phyloP scores from a whole-genome alignment of 805 yeast species.

The Myxozyma udenii region DNA sequence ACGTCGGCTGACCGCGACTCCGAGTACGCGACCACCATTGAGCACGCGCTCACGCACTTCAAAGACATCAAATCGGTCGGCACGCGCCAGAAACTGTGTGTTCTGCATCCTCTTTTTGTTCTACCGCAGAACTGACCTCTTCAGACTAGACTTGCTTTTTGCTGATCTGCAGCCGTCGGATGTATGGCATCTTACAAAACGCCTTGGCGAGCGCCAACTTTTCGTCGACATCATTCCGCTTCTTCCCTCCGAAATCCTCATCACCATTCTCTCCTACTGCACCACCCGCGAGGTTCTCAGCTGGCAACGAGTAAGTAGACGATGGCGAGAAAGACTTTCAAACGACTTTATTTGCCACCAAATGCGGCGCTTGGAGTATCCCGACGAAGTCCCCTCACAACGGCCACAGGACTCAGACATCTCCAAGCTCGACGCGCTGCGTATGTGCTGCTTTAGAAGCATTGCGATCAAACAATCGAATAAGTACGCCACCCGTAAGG shows the following conservation, averaged over 20 bases:
- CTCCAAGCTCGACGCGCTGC: constrained; percentile 20
- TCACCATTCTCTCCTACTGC: constrained; percentile 20
- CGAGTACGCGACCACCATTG: too few species aligned
- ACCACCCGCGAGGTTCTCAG: constrained; percentile 22
- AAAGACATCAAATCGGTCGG: constrained; percentile 8
- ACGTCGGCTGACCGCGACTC: too few species aligned
- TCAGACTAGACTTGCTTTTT: constrained; percentile 15
- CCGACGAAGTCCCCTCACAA: constrained; percentile 23
- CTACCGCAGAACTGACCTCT: neutral
- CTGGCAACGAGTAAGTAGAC: constrained; percentile 27
- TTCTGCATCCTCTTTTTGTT: neutral
- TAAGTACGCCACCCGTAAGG: constrained; percentile 20
- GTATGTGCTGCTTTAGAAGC: constrained; percentile 22
- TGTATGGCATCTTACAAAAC: constrained; percentile 25
- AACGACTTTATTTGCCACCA: constrained; percentile 20
- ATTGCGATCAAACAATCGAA: constrained; percentile 27
- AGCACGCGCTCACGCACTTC: too few species aligned
- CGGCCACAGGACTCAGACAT: constrained; percentile 23
- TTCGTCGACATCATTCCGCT: constrained; percentile 24
- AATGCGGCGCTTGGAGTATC: constrained; percentile 18
- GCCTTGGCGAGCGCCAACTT: constrained; percentile 24
- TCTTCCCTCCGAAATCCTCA: constrained; percentile 22
- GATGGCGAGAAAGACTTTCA: constrained; percentile 24
- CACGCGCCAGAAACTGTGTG: constrained; percentile 22
- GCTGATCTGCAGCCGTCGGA: constrained; percentile 25